phyloP scores from a whole-genome alignment of 345 rosid genomes.

The Anacardium occidentale region DNA sequence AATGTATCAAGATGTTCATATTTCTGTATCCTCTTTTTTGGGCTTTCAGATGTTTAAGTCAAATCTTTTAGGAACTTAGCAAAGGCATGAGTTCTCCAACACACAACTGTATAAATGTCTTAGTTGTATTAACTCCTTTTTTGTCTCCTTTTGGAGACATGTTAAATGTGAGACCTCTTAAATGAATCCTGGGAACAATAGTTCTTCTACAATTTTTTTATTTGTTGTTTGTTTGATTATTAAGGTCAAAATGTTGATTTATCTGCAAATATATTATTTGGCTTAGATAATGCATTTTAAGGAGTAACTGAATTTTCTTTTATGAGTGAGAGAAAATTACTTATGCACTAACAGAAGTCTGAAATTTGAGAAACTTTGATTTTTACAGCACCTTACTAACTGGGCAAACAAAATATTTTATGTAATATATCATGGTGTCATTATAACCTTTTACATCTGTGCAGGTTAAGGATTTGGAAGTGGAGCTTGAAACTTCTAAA shows the following conservation, averaged over 20 bases:
- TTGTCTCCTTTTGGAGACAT: background rate
- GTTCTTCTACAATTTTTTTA: background rate
- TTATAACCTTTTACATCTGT: conserved; percentile 21
- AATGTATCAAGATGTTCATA: background rate
- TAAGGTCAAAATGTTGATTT: background rate
- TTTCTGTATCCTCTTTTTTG: background rate
- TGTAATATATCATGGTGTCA: background rate
- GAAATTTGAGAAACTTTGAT: background rate
- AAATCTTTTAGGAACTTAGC: background rate
- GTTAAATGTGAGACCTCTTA: background rate
- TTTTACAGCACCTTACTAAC: background rate
- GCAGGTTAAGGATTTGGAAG: conserved; percentile 94
- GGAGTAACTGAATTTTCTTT: background rate
- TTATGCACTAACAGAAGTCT: background rate
- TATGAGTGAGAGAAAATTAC: background rate
- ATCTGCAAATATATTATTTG: background rate
- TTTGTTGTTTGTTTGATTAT: background rate
- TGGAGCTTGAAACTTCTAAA: conserved; percentile 82
- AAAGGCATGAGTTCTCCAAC: background rate
- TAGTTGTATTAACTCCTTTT: background rate
- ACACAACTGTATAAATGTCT: background rate
- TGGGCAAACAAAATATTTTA: background rate
- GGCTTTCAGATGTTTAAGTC: background rate
- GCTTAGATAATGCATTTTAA: background rate
- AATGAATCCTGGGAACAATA: conserved; percentile 2